These are phyloP conservation scores for Fraxinus greggii DNA, from an alignment of 305 asterid species.

Conservation along the genomic window DNA sequence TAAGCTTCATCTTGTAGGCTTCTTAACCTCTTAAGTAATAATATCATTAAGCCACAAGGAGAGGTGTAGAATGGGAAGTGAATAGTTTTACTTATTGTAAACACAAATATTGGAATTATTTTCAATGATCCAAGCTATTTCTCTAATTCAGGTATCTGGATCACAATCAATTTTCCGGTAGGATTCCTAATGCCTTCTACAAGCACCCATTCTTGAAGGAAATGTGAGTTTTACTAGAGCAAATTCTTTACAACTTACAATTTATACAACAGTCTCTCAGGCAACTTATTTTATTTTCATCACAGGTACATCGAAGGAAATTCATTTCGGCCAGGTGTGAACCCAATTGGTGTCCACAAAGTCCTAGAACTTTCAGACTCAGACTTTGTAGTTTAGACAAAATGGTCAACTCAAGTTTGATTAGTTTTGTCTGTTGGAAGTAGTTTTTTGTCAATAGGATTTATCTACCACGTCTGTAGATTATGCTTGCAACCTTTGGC, in stretches of 20 bases:
- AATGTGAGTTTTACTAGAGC: conserved; percentile 48
- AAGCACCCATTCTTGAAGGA: conserved; percentile 92
- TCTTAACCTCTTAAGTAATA: neutral
- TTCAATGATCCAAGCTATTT: neutral
- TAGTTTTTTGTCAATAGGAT: conserved; percentile 16
- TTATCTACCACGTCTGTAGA: conserved; percentile 7
- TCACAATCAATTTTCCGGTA: conserved; percentile 91
- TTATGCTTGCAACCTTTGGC: neutral
- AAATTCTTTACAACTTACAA: conserved; percentile 1
- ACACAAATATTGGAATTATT: neutral
- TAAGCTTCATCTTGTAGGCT: neutral
- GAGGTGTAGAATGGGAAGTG: neutral
- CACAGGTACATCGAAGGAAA: conserved; percentile 91
- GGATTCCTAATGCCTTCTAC: conserved; percentile 94
- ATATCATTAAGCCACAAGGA: neutral
- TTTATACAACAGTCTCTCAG: neutral
- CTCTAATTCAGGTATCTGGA: conserved; percentile 76
- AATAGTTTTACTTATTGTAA: neutral
- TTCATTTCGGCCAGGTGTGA: conserved; percentile 83
- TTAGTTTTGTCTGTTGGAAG: conserved; percentile 18
- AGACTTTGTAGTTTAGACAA: conserved; percentile 62
- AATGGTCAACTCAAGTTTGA: conserved; percentile 27
- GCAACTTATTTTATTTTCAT: conserved; percentile 10
- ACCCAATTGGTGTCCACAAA: conserved; percentile 85
- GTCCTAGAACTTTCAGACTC: conserved; percentile 85